Base-by-base conservation (phyloP, 169 alveolate species). In the Eimeria sp. region DNA sequence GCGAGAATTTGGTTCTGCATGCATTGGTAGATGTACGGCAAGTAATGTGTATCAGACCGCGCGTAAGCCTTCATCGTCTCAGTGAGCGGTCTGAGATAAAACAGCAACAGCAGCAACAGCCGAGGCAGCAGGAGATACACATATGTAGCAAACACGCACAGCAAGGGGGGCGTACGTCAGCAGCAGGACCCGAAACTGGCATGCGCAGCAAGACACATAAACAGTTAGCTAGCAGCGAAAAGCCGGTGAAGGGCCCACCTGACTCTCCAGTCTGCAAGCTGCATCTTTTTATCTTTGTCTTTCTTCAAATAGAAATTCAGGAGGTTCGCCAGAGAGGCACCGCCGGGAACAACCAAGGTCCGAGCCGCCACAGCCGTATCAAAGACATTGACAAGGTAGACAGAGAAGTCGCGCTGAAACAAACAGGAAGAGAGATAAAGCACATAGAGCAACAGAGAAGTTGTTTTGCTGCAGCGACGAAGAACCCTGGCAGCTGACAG, bases 361-460 rank as follows among this genome's bases (percentile, higher is more conserved):
- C 99, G 98, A 20, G 99, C 99, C 18, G 99, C 99, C 91, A 97
- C 97, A 30, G 99, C 98, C 2, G 99, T 99, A 96, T 99, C 99
- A 90, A 99, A 99, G 98, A 99, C 97, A 96, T 99, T 98, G 27
- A 99, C 99, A 16, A 99, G 97, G 96, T 99, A 99, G 30, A 99
- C 97, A 56, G 99, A 98, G 95, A 99, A 98, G 97, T 99, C 99
- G 91, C 99, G 97, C 98, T 99, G 98, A 3, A 62, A 27, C 80
- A 71, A 23, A 23, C 49, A 71, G 3, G 56, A 33, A 37, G 66
- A 40, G 58, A 74, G 85, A 46, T 30, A 71, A 62, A 14, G 49
- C 60, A 30, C 11, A n/a, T 18, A 72, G 76, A 54, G 76, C 66
- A 49, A 83, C 60, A 83, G 62, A n/a, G 9, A 52, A 30, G 58